A percentile compares a stretch with the other conserved stretches of the same genome.
These are phyloP conservation scores for Vitis amurensis DNA, from an alignment of 164 flowering plant species.

Conservation along the genomic window DNA sequence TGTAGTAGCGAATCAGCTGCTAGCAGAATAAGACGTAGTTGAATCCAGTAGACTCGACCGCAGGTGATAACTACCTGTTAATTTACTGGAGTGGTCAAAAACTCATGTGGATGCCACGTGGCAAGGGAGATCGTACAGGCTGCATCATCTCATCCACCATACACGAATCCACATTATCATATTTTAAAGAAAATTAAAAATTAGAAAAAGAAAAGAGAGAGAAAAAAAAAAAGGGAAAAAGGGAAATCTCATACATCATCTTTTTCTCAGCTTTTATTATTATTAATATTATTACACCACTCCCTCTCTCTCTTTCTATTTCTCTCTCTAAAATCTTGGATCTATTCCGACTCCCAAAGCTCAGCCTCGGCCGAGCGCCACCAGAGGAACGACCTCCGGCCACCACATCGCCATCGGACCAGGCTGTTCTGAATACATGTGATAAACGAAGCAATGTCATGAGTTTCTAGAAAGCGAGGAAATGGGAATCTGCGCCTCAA, in stretches of 20 bases:
- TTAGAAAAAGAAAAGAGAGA: too few species aligned
- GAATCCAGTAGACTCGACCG: too few species aligned
- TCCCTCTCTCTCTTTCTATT: constrained; percentile 15
- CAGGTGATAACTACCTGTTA: too few species aligned
- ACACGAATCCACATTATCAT: not conserved
- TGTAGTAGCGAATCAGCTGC: too few species aligned
- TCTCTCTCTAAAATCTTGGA: not conserved
- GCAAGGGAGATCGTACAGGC: constrained; percentile 10
- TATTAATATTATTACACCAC: not conserved
- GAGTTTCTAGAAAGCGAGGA: not conserved
- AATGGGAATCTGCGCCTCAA: constrained; percentile 54
- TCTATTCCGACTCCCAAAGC: too few species aligned
- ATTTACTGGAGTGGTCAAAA: constrained; percentile 1
- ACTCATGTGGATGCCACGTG: constrained; percentile 23
- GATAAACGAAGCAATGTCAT: too few species aligned
- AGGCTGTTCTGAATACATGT: too few species aligned
- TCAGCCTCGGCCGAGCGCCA: too few species aligned
- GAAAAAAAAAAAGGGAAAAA: too few species aligned
- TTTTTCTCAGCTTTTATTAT: not conserved
- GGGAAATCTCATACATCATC: not conserved
- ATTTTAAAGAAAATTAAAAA: too few species aligned
- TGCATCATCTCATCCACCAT: not conserved
- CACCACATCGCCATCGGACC: not conserved
- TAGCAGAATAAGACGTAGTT: too few species aligned
- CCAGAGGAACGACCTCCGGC: not conserved